Evolutionary conservation across 192 early-diverging fungal genomes (phyloP).

Genomic region (Coemansia guatemalensis): DNA sequence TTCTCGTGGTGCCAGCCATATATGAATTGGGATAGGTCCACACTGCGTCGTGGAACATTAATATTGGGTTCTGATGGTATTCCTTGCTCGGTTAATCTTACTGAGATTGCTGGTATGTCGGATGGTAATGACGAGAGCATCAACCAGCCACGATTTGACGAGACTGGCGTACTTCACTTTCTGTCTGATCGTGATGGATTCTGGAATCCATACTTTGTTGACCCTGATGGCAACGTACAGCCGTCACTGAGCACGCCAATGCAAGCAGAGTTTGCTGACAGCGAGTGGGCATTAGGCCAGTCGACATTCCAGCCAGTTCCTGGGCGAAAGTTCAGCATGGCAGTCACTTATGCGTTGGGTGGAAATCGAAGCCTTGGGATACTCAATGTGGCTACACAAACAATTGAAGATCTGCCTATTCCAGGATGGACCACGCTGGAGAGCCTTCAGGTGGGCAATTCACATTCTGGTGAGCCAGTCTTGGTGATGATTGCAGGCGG

Average conservation of each 20-base stretch:
- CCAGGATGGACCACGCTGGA: constrained; percentile 39
- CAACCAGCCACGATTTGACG: constrained; percentile 66
- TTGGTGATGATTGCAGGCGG: constrained; percentile 41
- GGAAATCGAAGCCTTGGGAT: constrained; percentile 27
- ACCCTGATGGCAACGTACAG: constrained; percentile 32
- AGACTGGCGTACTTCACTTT: constrained; percentile 61
- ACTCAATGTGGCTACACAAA: constrained; percentile 24
- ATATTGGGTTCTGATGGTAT: constrained; percentile 1
- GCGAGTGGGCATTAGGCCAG: constrained; percentile 57
- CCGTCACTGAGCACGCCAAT: constrained; percentile 52
- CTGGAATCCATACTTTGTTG: constrained; percentile 67
- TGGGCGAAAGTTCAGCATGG: constrained; percentile 20
- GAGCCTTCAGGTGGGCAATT: constrained; percentile 26
- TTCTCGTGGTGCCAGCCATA: constrained; percentile 71
- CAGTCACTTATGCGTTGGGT: constrained; percentile 16
- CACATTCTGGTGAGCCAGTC: constrained; percentile 32
- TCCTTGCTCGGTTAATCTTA: neutral
- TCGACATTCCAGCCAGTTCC: constrained; percentile 43
- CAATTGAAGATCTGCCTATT: constrained; percentile 33
- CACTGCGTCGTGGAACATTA: constrained; percentile 54
- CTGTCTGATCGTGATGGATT: constrained; percentile 68
- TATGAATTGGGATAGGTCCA: constrained; percentile 80
- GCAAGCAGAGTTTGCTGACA: constrained; percentile 63
- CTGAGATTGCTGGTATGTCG: constrained; percentile 42
- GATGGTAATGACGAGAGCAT: constrained; percentile 27